Evolutionary conservation across 306 rosid genomes (phyloP).

Genomic region (Glycine latifolia): DNA sequence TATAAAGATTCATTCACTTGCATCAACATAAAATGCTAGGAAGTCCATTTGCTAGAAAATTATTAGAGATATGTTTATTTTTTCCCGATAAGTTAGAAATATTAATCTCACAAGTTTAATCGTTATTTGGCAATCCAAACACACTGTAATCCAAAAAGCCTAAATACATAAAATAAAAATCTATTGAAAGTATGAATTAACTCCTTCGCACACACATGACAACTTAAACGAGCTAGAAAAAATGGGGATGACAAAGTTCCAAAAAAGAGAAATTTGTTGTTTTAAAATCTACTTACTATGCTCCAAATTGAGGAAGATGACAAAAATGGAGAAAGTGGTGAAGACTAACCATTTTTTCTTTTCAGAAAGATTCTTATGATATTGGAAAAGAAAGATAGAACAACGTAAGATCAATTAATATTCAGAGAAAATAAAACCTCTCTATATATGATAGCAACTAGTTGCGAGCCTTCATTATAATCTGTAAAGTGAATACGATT

Average conservation of each 20-base stretch:
- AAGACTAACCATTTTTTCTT: background rate
- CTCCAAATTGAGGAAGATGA: conserved; percentile 9
- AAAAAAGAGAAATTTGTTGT: background rate
- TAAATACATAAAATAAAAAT: background rate
- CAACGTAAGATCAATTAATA: background rate
- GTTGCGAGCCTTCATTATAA: background rate
- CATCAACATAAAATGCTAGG: background rate
- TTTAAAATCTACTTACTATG: background rate
- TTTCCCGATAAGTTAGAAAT: background rate
- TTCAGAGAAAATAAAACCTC: background rate
- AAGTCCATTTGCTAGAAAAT: background rate
- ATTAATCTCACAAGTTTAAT: background rate
- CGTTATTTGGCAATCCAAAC: background rate
- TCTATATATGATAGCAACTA: background rate
- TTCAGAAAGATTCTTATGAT: conserved; percentile 18
- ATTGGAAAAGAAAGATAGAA: conserved; percentile 23
- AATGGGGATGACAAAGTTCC: background rate
- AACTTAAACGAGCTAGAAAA: background rate
- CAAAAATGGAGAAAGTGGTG: conserved; percentile 9
- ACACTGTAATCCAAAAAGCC: background rate
- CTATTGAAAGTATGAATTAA: background rate
- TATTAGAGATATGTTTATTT: background rate
- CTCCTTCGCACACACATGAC: background rate
- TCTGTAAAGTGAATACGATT: conserved; percentile 5
- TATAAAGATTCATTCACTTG: background rate